phyloP scores from a whole-genome alignment of 305 asterid species.

The Fraxinus velutina region DNA sequence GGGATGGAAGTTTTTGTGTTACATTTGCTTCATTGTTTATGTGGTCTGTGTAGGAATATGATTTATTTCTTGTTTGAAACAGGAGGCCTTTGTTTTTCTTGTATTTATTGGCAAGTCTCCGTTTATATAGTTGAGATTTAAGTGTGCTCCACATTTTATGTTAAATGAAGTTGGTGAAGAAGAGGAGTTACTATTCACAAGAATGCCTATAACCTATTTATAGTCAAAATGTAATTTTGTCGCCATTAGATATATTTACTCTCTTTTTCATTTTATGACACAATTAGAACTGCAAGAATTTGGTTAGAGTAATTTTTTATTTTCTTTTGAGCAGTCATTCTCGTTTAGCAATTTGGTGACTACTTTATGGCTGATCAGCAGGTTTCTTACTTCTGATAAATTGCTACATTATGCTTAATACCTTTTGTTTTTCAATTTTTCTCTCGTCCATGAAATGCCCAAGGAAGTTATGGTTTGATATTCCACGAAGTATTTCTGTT shows the following conservation, averaged over 20 bases:
- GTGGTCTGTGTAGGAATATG: background rate
- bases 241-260: background rate
- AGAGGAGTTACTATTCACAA: background rate
- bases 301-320: background rate
- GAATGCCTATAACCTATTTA: background rate
- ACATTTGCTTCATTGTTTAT: background rate
- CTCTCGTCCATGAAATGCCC: background rate
- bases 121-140: background rate
- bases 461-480: slow-evolving; percentile 9
- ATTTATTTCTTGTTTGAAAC: background rate
- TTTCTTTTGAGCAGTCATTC: background rate
- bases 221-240: background rate
- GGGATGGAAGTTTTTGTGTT: background rate
- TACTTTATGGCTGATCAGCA: background rate
- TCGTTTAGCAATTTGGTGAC: background rate
- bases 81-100: background rate
- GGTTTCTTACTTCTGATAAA: background rate
- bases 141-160: background rate
- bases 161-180: background rate
- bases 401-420: background rate
- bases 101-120: background rate
- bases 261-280: background rate
- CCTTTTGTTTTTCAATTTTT: background rate
- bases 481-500: background rate
- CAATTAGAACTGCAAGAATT: background rate